Evolutionary conservation across 2,329 filamentous ascomycete species (phyloP), one percentile per base, ranked within the genome.

Genomic region (Hymenoscyphus fructigenus): DNA sequence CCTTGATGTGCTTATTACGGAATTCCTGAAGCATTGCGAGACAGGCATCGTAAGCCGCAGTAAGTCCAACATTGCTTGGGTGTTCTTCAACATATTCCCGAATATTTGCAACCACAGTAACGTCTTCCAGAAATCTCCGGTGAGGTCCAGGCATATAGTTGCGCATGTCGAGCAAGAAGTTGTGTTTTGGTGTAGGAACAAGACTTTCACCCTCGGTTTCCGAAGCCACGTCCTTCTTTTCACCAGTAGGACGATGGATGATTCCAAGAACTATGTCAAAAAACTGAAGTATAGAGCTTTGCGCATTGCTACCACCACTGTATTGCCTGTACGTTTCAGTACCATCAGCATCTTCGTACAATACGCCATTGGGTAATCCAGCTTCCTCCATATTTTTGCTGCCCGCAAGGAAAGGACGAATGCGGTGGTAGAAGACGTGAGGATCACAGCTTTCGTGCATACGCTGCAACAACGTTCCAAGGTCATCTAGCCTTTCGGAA

Each of bases 331-430:
- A 96, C 3, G 84, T 80, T 66, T 81, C 79, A 14, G 80, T 82
- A 29, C 88, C 89, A 12, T 85, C 86, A 23, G 90, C 92, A 68
- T 92, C 87, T 70, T 97, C 93, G 76, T 97, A 98, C 59, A 94
- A 81, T 60, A 99, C 88, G 23, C 95, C 95, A 66, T 89, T 83
- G 0, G 95, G 93, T 10, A 99, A 83, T 15, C 95, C 95, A 4
- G 94, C 95, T 67, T 97, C 94, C 59, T 85, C 88, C 95, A 97
- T 99, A 77, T 98, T 98, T 84, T 97, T 97, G 76, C 93, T 95
- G 15, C 95, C 95, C 5, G 95, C 94, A 2, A 99, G 85, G 77
- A 96, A 98, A 0, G 95, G 94, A n/a, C 95, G 88, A 72, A 99
- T 96, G 66, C 93, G 91, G 78, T 97, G 88, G 78, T 97, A 99